A percentile compares a stretch with the other conserved stretches of the same genome.
These are phyloP conservation scores for Parmelia sp. DNA, from an alignment of 495 filamentous ascomycete genomes.

Conservation along the genomic window DNA sequence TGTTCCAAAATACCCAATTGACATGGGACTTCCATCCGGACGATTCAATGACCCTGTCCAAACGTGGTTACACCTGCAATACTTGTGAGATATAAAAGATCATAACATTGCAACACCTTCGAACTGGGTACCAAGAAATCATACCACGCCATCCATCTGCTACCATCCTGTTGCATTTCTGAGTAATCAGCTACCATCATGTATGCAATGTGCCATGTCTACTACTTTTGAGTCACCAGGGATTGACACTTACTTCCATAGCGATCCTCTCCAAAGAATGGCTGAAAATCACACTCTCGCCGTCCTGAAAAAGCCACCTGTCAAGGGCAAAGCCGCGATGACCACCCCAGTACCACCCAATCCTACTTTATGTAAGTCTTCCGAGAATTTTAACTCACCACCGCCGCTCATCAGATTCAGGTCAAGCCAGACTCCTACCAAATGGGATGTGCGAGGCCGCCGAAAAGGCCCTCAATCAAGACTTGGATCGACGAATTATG, in stretches of 20 bases:
- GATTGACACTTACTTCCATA: neutral
- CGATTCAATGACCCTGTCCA: neutral
- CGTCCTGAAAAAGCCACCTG: too few species aligned
- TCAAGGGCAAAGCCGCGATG: neutral
- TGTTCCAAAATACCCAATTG: constrained; percentile 18
- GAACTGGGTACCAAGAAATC: neutral
- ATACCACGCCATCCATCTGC: neutral
- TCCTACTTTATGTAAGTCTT: neutral
- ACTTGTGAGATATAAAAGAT: neutral
- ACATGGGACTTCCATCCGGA: neutral
- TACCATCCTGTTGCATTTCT: neutral
- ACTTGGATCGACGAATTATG: neutral
- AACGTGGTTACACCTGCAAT: neutral
- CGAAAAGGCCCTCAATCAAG: neutral
- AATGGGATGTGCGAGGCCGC: neutral
- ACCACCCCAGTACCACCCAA: too few species aligned
- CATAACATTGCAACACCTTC: neutral
- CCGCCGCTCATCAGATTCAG: neutral
- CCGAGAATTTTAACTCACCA: neutral
- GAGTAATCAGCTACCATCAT: neutral
- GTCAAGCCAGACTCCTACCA: neutral
- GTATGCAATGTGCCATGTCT: neutral
- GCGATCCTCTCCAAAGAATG: neutral
- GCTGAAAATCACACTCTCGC: neutral
- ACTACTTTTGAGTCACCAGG: neutral